A percentile compares a stretch with the other conserved stretches of the same genome.
These are phyloP conservation scores for Sphaerulina vaccinii DNA, from an alignment of 2,329 filamentous ascomycete species.

Conservation along the genomic window DNA sequence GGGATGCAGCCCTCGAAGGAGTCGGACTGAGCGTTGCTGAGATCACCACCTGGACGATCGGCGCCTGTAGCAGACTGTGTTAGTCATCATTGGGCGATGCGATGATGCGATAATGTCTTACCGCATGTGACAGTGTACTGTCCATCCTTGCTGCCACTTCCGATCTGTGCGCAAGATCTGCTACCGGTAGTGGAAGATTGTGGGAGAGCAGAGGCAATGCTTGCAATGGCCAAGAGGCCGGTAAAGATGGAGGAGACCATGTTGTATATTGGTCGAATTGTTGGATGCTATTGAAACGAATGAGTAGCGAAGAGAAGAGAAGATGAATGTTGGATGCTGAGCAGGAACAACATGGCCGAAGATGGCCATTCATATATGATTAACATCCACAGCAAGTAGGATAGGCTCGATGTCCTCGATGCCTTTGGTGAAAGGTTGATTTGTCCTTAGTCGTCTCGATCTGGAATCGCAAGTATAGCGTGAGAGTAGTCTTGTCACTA, in stretches of 20 bases:
- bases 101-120: neutral
- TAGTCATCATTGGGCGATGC: no score
- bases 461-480: neutral
- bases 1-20: conserved; percentile 10
- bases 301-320: neutral
- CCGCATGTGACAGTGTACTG: conserved; percentile 23
- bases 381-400: neutral
- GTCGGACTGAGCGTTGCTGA: conserved; percentile 6
- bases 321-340: neutral
- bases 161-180: conserved; percentile 14
- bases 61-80: neutral
- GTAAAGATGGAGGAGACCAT: conserved; percentile 8
- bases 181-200: conserved; percentile 3
- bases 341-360: neutral
- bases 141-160: conserved; percentile 13
- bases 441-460: neutral
- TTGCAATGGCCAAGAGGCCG: conserved; percentile 7
- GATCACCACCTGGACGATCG: conserved; percentile 10
- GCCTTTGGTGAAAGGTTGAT: neutral
- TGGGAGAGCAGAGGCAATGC: conserved; percentile 11
- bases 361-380: neutral
- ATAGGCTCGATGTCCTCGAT: neutral
- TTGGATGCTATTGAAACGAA: neutral
- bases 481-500: neutral
- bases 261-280: neutral